phyloP scores from a whole-genome alignment of 78 protist species.

The Emiliania huxleyi region DNA sequence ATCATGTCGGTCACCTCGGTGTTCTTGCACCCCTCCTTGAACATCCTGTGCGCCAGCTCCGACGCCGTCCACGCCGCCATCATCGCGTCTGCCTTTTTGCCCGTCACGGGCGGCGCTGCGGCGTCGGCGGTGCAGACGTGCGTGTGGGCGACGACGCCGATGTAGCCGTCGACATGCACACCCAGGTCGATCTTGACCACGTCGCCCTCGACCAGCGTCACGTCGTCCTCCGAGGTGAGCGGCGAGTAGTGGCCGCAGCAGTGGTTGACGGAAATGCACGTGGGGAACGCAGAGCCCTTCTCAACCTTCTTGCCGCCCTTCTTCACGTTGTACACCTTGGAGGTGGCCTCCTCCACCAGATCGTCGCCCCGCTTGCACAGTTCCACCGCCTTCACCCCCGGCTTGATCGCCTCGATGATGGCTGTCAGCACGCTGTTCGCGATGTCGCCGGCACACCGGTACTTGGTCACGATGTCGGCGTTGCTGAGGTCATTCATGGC shows the following conservation, averaged over 20 bases:
- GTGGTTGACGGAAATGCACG: slow-evolving; percentile 90
- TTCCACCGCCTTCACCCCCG: neutral
- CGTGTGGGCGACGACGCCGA: slow-evolving; percentile 81
- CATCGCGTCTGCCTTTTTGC: slow-evolving; percentile 81
- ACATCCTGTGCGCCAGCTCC: slow-evolving; percentile 73
- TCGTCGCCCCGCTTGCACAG: neutral
- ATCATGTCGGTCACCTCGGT: neutral
- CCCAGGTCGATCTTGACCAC: slow-evolving; percentile 95
- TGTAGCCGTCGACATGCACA: slow-evolving; percentile 92
- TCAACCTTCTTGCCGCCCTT: slow-evolving; percentile 25
- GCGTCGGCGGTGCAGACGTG: slow-evolving; percentile 63
- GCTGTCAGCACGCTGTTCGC: slow-evolving; percentile 42
- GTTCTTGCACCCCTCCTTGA: slow-evolving; percentile 68
- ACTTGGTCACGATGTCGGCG: slow-evolving; percentile 65
- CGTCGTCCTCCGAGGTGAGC: slow-evolving; percentile 43
- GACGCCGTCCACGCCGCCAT: slow-evolving; percentile 90
- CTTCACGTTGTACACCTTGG: neutral
- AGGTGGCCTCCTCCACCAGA: neutral
- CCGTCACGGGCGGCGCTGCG: slow-evolving; percentile 54
- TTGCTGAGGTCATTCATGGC: slow-evolving; percentile 33
- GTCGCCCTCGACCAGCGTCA: slow-evolving; percentile 82
- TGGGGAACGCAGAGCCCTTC: slow-evolving; percentile 96
- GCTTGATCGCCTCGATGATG: neutral
- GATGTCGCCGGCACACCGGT: slow-evolving; percentile 64
- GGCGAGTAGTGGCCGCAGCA: slow-evolving; percentile 94